Conservation (phyloP, 2,329 filamentous ascomycete species). For the Aureobasidium sp. region DNA sequence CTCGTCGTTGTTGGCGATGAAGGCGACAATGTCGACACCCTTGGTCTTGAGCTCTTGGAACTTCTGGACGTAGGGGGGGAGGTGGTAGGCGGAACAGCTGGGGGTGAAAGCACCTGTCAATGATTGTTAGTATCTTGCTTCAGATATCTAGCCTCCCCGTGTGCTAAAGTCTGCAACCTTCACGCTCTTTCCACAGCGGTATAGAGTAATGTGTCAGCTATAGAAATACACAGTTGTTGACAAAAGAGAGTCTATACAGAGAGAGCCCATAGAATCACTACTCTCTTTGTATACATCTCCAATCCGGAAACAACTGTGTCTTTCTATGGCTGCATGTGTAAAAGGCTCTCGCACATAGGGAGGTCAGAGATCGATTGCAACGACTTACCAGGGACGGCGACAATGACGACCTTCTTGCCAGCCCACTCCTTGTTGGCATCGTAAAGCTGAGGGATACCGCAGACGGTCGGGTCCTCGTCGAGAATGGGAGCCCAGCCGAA, state of each 20-base stretch:
- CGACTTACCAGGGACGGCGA: slow-evolving; percentile 52
- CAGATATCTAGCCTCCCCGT: neutral
- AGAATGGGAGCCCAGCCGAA: slow-evolving; percentile 79
- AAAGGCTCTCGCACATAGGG: no score
- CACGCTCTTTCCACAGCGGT: no score
- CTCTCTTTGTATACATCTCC: no score
- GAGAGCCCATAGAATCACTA: no score
- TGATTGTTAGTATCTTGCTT: neutral
- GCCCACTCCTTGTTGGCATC: slow-evolving; percentile 69
- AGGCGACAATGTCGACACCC: slow-evolving; percentile 72
- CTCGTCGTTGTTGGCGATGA: slow-evolving; percentile 76
- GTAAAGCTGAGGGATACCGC: slow-evolving; percentile 69
- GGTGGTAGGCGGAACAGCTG: slow-evolving; percentile 71
- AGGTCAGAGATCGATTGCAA: neutral
- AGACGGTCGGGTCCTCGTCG: slow-evolving; percentile 61
- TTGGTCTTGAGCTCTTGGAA: slow-evolving; percentile 62
- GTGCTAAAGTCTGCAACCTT: neutral
- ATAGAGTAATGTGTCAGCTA: no score
- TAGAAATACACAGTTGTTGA: no score
- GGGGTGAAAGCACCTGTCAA: slow-evolving; percentile 68
- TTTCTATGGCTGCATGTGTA: no score
- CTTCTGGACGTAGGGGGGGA: slow-evolving; percentile 71
- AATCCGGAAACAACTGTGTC: no score
- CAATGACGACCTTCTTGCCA: slow-evolving; percentile 62
- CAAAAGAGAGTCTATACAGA: no score